Percentiles rank a stretch among this genome's conserved stretches.
phyloP scores from a whole-genome alignment of 495 filamentous ascomycete species.

The Ramalina intermedia region DNA sequence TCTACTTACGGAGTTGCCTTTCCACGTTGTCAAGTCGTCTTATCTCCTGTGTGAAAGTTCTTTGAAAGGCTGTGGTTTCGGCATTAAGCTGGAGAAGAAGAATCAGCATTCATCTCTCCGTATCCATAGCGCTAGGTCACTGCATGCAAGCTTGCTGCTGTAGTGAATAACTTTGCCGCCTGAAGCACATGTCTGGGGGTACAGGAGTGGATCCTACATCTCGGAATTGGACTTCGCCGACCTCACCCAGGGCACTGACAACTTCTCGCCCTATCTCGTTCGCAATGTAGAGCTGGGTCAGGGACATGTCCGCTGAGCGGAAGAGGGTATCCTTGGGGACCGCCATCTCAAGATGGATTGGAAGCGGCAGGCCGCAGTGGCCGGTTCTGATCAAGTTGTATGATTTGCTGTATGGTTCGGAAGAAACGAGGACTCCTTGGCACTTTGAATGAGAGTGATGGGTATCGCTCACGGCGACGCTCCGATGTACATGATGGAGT shows the following conservation, averaged over 20 bases:
- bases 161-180: not conserved
- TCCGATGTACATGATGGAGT: too few species aligned
- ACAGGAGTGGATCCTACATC: constrained; percentile 51
- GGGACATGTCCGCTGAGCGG: constrained; percentile 99
- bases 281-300: constrained; percentile 97
- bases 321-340: constrained; percentile 76
- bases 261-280: constrained; percentile 98
- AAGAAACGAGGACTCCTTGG: not conserved
- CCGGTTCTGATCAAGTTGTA: not conserved
- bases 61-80: constrained; percentile 83
- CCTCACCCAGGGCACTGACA: constrained; percentile 87
- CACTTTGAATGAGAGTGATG: too few species aligned
- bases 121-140: too few species aligned
- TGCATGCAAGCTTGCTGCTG: too few species aligned
- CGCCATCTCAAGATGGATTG: constrained; percentile 24
- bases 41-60: constrained; percentile 96
- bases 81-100: constrained; percentile 57
- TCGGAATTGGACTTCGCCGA: constrained; percentile 89
- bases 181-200: not conserved
- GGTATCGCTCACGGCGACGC: too few species aligned
- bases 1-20: constrained; percentile 72
- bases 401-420: not conserved
- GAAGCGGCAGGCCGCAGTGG: not conserved
- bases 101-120: too few species aligned
- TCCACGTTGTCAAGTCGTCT: constrained; percentile 95